Conservation (phyloP, 1,284 basidiomycete genomes). For the Ganoderma lingzhi region DNA sequence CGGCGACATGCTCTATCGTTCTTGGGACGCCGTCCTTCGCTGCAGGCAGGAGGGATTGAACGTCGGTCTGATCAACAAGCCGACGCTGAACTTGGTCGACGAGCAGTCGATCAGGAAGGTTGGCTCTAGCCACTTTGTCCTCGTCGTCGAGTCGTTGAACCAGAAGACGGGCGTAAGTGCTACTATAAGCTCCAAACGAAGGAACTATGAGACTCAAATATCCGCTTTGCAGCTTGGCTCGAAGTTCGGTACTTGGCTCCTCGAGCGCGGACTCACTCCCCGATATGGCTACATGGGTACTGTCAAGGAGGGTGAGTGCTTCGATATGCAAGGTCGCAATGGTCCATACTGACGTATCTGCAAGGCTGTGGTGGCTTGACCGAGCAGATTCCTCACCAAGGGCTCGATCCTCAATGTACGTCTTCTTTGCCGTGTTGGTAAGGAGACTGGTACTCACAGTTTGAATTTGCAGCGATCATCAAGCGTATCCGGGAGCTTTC, state of each 20-base stretch:
- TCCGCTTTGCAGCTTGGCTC: constrained; percentile 66
- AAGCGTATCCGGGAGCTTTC: constrained; percentile 66
- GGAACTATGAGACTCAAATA: neutral
- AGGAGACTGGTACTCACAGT: constrained; percentile 20
- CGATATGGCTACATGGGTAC: constrained; percentile 85
- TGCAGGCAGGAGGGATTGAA: constrained; percentile 75
- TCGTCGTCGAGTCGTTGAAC: constrained; percentile 87
- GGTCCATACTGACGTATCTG: neutral
- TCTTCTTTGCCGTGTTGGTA: constrained; percentile 20
- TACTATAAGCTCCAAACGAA: neutral
- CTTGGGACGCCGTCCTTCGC: constrained; percentile 81
- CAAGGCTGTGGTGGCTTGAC: constrained; percentile 79
- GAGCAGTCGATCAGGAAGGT: constrained; percentile 78
- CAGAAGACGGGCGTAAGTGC: constrained; percentile 81
- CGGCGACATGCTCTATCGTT: constrained; percentile 85
- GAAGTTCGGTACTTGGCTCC: constrained; percentile 84
- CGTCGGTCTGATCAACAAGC: constrained; percentile 86
- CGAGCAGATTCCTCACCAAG: constrained; percentile 83
- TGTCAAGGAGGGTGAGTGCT: constrained; percentile 66
- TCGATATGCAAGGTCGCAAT: neutral
- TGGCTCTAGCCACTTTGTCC: constrained; percentile 76
- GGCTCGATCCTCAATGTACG: constrained; percentile 77
- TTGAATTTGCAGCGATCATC: constrained; percentile 62
- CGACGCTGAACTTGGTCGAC: constrained; percentile 83
- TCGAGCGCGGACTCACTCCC: constrained; percentile 82